These are phyloP conservation scores for Tilletiaria anomala DNA, from an alignment of 1,284 basidiomycete genomes.

Conservation along the genomic window DNA sequence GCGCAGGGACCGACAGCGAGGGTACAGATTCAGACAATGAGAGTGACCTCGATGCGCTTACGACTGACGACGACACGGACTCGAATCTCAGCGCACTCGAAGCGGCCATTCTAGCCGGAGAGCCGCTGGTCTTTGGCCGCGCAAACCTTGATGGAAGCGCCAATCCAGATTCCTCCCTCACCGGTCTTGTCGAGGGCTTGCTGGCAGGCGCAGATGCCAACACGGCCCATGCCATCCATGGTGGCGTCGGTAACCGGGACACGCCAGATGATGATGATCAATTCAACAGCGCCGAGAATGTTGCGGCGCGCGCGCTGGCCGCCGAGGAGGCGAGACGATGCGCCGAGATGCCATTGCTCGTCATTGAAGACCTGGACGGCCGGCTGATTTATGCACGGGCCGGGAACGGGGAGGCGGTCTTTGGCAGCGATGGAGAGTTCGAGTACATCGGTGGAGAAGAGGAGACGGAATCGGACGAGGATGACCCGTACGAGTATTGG, in stretches of 20 bases:
- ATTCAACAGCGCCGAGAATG: not conserved
- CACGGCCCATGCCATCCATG: no score
- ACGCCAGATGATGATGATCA: slow-evolving; percentile 1
- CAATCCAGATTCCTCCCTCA: no score
- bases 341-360: slow-evolving; percentile 10
- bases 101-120: not conserved
- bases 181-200: no score
- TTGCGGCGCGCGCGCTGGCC: not conserved
- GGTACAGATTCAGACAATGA: slow-evolving; percentile 16
- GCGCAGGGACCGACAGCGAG: slow-evolving; percentile 9
- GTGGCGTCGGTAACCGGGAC: no score
- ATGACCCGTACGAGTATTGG: slow-evolving; percentile 24
- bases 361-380: slow-evolving; percentile 38
- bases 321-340: not conserved
- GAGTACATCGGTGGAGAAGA: slow-evolving; percentile 27
- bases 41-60: slow-evolving; percentile 11
- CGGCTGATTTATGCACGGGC: slow-evolving; percentile 37
- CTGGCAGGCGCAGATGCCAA: no score
- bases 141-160: no score
- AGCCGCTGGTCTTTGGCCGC: no score
- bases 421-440: slow-evolving; percentile 38
- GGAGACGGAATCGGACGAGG: slow-evolving; percentile 16
- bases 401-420: slow-evolving; percentile 38
- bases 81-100: not conserved
- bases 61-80: slow-evolving; percentile 12